Evolutionary conservation across 176 grass and related monocot genomes (phyloP), one percentile per base, ranked within the genome.

Genomic region (Rhynchospora tenuis): DNA sequence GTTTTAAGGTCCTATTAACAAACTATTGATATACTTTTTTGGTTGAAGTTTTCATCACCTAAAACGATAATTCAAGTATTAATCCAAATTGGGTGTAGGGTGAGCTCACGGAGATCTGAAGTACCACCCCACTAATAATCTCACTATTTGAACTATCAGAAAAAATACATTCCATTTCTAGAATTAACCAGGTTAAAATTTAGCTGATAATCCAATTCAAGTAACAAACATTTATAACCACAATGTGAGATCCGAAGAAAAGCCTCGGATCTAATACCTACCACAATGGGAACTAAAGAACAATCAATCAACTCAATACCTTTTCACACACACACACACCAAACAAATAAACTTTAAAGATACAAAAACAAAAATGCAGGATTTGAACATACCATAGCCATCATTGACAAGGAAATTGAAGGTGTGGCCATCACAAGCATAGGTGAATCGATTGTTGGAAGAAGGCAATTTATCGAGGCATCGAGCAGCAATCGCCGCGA

Each of bases 361-460:
- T 1, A 83, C 1, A 38, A 4, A 83, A 55, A 65, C 51, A 70
- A 55, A 65, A 65, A 70, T 27, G 38, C 10, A 29, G 24, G n/a
- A 69, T 50, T 44, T 50, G 14, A 9, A 62, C 77, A 42, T 58
- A 97, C 92, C 92, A 46, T 97, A 97, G 54, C 95, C 95, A 29
- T 78, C 83, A 78, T 92, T 87, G 77, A 94, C 85, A 54, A 97
- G 92, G 89, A 94, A 97, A 85, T 94, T 92, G 85, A 97, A 97
- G 3, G 92, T 91, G 84, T 97, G 95, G 1, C 83, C 33, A 78
- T 97, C 94, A 83, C 92, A 97, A n/a, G 92, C 83, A 68, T 97
- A 97, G 85, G 88, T 94, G 83, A 90, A 92, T 33, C 89, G 65
- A 69, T 90, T 90, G 81, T 90, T 86, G 13, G 86, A 77, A 3